Evolutionary conservation across 2,329 filamentous ascomycete species (phyloP).

Genomic region (Alternaria sp.): DNA sequence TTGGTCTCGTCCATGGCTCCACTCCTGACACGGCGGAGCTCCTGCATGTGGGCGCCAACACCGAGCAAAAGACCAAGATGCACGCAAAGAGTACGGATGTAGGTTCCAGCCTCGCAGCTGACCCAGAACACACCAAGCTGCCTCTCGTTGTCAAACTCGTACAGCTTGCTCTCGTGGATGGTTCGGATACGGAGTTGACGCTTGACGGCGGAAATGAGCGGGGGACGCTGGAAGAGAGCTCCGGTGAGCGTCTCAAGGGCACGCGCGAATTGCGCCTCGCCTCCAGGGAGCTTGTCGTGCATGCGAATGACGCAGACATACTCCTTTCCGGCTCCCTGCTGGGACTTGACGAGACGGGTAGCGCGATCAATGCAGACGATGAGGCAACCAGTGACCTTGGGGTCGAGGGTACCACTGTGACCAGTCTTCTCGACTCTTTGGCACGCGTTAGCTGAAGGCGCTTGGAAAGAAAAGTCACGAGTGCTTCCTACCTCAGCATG

Average conservation of each 20-base stretch:
- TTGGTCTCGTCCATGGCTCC: slow-evolving; percentile 94
- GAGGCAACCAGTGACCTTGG: slow-evolving; percentile 95
- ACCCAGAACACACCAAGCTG: slow-evolving; percentile 99
- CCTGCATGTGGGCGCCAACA: slow-evolving; percentile 97
- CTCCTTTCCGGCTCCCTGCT: slow-evolving; percentile 98
- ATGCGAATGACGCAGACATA: slow-evolving; percentile 95
- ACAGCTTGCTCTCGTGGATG: slow-evolving; percentile 94
- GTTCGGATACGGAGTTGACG: slow-evolving; percentile 97
- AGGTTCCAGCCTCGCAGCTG: slow-evolving; percentile 97
- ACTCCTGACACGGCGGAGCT: slow-evolving; percentile 89
- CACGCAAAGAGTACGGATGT: slow-evolving; percentile 97
- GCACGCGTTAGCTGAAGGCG: slow-evolving; percentile 17
- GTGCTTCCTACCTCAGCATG: slow-evolving; percentile 74
- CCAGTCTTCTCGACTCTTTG: slow-evolving; percentile 89
- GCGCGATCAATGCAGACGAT: slow-evolving; percentile 97
- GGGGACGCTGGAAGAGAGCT: slow-evolving; percentile 95
- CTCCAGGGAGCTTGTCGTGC: slow-evolving; percentile 93
- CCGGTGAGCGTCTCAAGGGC: slow-evolving; percentile 96
- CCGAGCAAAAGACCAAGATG: slow-evolving; percentile 80
- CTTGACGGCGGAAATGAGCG: slow-evolving; percentile 98
- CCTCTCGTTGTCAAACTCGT: slow-evolving; percentile 97
- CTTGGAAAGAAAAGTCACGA: background rate
- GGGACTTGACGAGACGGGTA: slow-evolving; percentile 96
- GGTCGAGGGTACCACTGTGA: slow-evolving; percentile 97
- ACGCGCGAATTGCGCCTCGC: slow-evolving; percentile 89